Conservation (phyloP, 179 eudicot species). For the Corrigiola litoralis region DNA sequence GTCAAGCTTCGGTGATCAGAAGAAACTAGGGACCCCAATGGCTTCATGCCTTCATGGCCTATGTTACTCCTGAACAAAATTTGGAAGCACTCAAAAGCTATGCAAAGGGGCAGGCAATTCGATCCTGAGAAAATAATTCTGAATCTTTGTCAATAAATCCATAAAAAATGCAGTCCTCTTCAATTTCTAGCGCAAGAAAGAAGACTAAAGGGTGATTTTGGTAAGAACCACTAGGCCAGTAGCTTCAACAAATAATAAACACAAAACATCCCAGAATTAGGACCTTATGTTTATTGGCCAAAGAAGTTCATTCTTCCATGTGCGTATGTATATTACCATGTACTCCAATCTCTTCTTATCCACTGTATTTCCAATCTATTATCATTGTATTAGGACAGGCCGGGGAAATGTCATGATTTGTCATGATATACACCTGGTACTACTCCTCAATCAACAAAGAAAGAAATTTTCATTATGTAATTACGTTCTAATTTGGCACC, state of each 20-base stretch:
- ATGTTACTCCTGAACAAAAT: too few relatives aligned
- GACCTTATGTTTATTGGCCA: neutral
- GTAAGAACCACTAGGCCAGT: neutral
- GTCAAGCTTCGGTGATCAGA: too few relatives aligned
- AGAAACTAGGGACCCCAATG: too few relatives aligned
- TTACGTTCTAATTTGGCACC: neutral
- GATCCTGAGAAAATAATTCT: neutral
- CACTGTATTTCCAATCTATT: neutral
- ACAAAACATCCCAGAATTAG: neutral
- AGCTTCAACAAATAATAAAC: neutral
- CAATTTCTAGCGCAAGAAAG: neutral
- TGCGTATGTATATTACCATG: constrained; percentile 1
- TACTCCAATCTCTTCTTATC: neutral
- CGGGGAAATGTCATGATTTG: neutral
- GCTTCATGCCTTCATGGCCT: too few relatives aligned
- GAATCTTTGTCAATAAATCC: too few relatives aligned
- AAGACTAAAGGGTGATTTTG: neutral
- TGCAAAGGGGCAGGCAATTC: too few relatives aligned
- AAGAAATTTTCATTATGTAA: neutral
- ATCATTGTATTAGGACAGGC: constrained; percentile 6
- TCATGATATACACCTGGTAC: neutral
- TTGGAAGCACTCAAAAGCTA: neutral
- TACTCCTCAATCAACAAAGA: neutral
- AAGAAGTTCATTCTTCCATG: neutral
- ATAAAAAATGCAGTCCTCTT: too few relatives aligned